Percentiles rank a stretch among this genome's conserved stretches.
Conservation (phyloP, 2,329 filamentous ascomycete species). For the Alternaria triticina region DNA sequence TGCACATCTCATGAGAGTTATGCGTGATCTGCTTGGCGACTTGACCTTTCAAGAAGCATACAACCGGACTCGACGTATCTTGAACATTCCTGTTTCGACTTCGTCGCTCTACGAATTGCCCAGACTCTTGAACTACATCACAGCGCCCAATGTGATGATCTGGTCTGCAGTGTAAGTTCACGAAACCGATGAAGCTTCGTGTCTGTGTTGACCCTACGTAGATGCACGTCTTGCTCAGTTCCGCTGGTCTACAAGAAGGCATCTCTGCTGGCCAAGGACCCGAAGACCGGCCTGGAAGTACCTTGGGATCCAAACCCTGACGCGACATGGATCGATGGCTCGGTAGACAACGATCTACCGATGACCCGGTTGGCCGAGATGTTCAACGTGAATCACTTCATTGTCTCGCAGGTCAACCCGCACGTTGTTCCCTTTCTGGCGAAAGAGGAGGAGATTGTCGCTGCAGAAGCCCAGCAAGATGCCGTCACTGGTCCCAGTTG, state of each 20-base stretch:
- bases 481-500: constrained; percentile 59
- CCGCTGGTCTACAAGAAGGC: constrained; percentile 84
- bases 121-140: constrained; percentile 87
- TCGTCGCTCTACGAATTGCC: constrained; percentile 87
- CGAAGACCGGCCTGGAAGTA: constrained; percentile 74
- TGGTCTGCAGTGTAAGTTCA: constrained; percentile 82
- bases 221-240: constrained; percentile 90
- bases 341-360: constrained; percentile 90
- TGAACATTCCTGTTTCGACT: constrained; percentile 93
- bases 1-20: constrained; percentile 77
- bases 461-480: constrained; percentile 40
- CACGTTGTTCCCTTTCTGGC: constrained; percentile 87
- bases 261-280: constrained; percentile 83
- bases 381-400: constrained; percentile 99
- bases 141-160: constrained; percentile 91
- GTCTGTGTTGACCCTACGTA: constrained; percentile 31
- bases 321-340: constrained; percentile 85
- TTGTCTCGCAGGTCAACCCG: constrained; percentile 95
- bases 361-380: constrained; percentile 90
- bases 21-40: constrained; percentile 81
- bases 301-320: constrained; percentile 88
- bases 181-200: rapidly evolving
- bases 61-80: constrained; percentile 87
- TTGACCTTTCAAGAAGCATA: constrained; percentile 96
- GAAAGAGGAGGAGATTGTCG: constrained; percentile 68